Percentiles rank a stretch among this genome's conserved stretches.
phyloP scores from a whole-genome alignment of 2,329 filamentous ascomycete species.

The Diaporthe aspalathi region DNA sequence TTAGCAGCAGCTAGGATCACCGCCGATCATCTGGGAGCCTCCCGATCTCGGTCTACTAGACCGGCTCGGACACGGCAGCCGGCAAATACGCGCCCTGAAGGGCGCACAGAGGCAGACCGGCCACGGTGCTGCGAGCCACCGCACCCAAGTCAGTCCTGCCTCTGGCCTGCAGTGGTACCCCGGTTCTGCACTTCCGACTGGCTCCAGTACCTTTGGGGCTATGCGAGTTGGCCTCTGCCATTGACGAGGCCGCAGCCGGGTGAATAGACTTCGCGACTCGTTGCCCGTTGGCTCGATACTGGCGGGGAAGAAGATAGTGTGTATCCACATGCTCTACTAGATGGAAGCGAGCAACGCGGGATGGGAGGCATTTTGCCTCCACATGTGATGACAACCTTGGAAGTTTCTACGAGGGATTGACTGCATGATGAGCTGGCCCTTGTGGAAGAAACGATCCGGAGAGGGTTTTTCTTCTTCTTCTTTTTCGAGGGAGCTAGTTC shows the following conservation, averaged over 20 bases:
- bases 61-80: conserved; percentile 7
- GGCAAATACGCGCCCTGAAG: conserved; percentile 10
- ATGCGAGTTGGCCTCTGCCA: not conserved
- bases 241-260: not conserved
- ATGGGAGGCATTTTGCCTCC: conserved; percentile 4
- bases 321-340: not conserved
- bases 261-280: not conserved
- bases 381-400: not conserved
- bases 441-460: too few relatives aligned
- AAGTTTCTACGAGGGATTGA: not conserved
- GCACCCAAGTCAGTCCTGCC: not conserved
- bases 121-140: not conserved
- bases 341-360: too few relatives aligned
- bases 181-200: conserved; percentile 1
- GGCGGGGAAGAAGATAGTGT: not conserved
- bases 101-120: conserved; percentile 3
- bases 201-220: not conserved
- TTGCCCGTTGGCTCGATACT: not conserved
- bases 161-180: conserved; percentile 20
- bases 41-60: conserved; percentile 22
- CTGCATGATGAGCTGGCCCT: not conserved
- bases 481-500: too few relatives aligned
- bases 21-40: conserved; percentile 9
- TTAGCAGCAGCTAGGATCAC: not conserved
- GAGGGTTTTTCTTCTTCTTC: too few relatives aligned